Evolutionary conservation across 169 alveolate genomes (phyloP).

Genomic region (Cryptosporidium canis): DNA sequence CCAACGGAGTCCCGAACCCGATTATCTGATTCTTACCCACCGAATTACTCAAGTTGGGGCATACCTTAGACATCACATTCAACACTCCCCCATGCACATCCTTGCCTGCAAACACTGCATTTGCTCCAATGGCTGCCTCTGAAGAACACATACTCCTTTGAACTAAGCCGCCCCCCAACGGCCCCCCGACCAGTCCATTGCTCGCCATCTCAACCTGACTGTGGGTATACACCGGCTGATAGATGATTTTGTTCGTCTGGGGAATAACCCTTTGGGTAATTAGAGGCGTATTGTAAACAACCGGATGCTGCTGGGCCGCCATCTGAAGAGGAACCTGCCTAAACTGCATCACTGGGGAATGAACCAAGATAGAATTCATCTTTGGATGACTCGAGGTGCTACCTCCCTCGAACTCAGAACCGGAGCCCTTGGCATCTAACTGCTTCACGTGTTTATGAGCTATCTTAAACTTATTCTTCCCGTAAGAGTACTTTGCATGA

Average conservation of each 20-base stretch:
- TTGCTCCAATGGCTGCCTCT: neutral
- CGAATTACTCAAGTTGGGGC: neutral
- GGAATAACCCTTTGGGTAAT: conserved; percentile 58
- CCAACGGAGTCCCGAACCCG: conserved; percentile 49
- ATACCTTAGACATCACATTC: neutral
- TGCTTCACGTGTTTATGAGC: neutral
- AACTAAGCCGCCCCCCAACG: neutral
- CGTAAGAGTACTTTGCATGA: conserved; percentile 41
- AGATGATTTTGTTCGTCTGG: neutral
- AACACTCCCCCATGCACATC: neutral
- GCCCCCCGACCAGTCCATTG: neutral
- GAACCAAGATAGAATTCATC: neutral
- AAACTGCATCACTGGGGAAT: conserved; percentile 22
- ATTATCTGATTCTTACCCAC: neutral
- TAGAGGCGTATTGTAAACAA: conserved; percentile 50
- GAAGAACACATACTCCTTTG: conserved; percentile 36
- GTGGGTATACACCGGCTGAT: conserved; percentile 25
- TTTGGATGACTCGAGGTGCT: neutral
- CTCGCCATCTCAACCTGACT: conserved; percentile 19
- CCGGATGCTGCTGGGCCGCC: neutral
- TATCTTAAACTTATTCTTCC: conserved; percentile 8
- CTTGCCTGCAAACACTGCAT: neutral
- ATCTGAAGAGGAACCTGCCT: conserved; percentile 7
- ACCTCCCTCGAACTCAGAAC: neutral
- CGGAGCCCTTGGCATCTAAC: neutral